These are phyloP conservation scores for Paralagenidium karlingii DNA, from an alignment of 352 stramenopile genomes.

Conservation along the genomic window DNA sequence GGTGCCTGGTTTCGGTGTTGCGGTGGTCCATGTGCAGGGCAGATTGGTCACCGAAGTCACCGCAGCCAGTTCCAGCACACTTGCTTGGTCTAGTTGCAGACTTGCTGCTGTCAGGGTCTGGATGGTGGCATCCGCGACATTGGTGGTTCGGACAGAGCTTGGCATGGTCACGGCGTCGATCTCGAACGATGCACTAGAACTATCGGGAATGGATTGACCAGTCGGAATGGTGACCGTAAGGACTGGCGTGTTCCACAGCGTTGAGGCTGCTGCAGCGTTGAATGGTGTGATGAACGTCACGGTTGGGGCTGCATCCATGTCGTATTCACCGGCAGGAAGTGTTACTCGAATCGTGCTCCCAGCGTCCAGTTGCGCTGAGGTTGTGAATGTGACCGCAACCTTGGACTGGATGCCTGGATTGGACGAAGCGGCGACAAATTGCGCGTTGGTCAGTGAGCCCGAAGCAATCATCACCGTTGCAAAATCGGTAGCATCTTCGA, in stretches of 20 bases:
- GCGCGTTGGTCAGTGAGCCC: constrained; percentile 18
- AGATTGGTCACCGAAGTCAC: constrained; percentile 25
- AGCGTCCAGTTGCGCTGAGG: constrained; percentile 21
- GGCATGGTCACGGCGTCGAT: constrained; percentile 32
- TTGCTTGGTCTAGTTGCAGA: constrained; percentile 23
- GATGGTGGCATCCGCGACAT: constrained; percentile 15
- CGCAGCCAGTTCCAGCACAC: constrained; percentile 13
- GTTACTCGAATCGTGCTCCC: constrained; percentile 24
- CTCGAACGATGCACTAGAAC: constrained; percentile 13
- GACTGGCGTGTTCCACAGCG: constrained; percentile 14
- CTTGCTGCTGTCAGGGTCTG: constrained; percentile 27
- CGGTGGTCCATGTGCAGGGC: constrained; percentile 17
- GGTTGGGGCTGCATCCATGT: constrained; percentile 7
- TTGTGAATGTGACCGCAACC: constrained; percentile 30
- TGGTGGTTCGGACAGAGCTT: constrained; percentile 18
- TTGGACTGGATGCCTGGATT: constrained; percentile 31
- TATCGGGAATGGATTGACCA: constrained; percentile 16
- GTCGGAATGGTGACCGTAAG: constrained; percentile 15
- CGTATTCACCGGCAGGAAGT: constrained; percentile 26
- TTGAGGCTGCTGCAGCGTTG: constrained; percentile 25
- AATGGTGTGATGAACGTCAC: constrained; percentile 8
- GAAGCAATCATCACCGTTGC: constrained; percentile 15
- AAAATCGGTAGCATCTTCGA: constrained; percentile 13
- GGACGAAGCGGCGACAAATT: constrained; percentile 13
- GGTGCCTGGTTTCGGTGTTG: constrained; percentile 28